Base-by-base conservation (phyloP, 306 rosid species). In the Glycine soja region DNA sequence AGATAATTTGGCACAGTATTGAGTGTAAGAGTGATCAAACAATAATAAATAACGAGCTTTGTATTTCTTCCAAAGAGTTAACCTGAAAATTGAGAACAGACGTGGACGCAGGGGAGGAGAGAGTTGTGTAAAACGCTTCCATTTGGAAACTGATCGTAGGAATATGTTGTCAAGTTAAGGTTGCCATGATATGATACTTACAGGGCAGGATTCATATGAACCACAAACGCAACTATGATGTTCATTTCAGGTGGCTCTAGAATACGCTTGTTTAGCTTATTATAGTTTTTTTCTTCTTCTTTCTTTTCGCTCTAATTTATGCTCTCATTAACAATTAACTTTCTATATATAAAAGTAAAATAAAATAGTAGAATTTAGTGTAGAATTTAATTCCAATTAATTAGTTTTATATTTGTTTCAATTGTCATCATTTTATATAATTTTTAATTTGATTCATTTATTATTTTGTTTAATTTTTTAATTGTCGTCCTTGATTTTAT, bases 71-170 rank as follows among this genome's bases (percentile, higher is more conserved):
- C 10, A 63, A 19, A 45, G 24, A 57, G 47, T 40, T 52, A 32
- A 42, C 97, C 95, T 83, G 90, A 52, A 74, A 80, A 75, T 81
- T 82, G 87, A 88, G 89, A 56, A 80, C 32, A 18, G 90, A 75
- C 50, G 84, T 82, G 48, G 89, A 72, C 77, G 83, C 2, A 69
- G 90, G 65, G 32, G 83, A 72, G 0, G 89, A 76, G 7, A 86
- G 84, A 34, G 83, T 88, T 16, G 82, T 10, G 64, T 74, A 78
- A 73, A 74, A 81, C 66, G 65, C 75, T 70, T 88, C 95, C 97
- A 92, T 92, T 50, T 30, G 12, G 76, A 45, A 73, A 42, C 72
- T 8, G 47, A 34, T 40, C 72, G 78, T 63, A 43, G 57, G 46
- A 57, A 54, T 48, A 68, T 36, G 59, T 13, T 50, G 10, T 38